phyloP scores from a whole-genome alignment of 768 basidiomycete species.

The Psilocybe tampanensis region DNA sequence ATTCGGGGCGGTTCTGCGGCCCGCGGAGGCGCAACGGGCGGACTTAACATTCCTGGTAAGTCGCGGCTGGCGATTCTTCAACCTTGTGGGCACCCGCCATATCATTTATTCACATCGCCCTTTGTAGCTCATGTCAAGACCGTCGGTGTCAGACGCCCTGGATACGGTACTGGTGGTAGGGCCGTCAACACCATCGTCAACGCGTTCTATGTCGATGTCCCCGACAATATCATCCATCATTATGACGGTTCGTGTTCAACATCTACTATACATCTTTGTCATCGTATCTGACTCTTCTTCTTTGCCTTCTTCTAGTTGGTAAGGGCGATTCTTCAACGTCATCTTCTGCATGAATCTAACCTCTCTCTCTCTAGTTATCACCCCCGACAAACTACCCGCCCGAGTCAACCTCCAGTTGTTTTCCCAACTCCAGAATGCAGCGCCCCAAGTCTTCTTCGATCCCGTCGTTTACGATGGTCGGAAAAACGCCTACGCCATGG shows the following conservation, averaged over 20 bases:
- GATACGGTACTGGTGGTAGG: slow-evolving; percentile 46
- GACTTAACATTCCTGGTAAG: slow-evolving; percentile 31
- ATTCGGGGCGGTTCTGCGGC: slow-evolving; percentile 31
- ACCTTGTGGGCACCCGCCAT: slow-evolving; percentile 3
- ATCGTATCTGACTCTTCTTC: neutral
- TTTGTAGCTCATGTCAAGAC: slow-evolving; percentile 38
- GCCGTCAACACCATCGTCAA: slow-evolving; percentile 38
- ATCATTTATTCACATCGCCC: neutral
- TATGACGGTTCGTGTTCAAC: slow-evolving; percentile 50
- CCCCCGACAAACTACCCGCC: slow-evolving; percentile 27
- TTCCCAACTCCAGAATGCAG: slow-evolving; percentile 56
- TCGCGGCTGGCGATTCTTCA: no score
- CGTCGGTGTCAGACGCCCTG: slow-evolving; percentile 65
- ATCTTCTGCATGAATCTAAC: neutral
- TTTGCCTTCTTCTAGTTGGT: slow-evolving; percentile 25
- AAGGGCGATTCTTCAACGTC: slow-evolving; percentile 2
- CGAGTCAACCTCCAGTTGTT: slow-evolving; percentile 68
- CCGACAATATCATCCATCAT: slow-evolving; percentile 62
- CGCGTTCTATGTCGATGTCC: slow-evolving; percentile 50
- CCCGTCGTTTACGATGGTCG: slow-evolving; percentile 76
- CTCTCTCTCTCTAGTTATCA: slow-evolving; percentile 19
- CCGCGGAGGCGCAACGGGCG: slow-evolving; percentile 32
- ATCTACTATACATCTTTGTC: neutral
- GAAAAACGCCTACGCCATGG: slow-evolving; percentile 70
- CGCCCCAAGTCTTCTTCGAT: slow-evolving; percentile 64